phyloP scores from a whole-genome alignment of 176 grass and related monocot genomes.

The Carex pumila region DNA sequence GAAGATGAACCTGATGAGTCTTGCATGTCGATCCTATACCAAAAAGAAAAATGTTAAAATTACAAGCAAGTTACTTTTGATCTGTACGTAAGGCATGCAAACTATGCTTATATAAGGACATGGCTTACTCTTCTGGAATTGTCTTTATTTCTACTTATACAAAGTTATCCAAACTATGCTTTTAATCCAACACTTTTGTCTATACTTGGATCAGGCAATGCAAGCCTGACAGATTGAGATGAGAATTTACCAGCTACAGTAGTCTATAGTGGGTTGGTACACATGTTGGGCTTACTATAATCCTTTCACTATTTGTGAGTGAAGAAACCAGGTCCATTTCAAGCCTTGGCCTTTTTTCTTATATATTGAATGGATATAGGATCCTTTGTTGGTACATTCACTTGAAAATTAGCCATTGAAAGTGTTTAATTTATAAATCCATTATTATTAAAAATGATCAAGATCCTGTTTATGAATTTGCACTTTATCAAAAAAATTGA shows the following conservation, averaged over 20 bases:
- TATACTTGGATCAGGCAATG: neutral
- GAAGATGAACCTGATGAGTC: slow-evolving; percentile 50
- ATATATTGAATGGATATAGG: neutral
- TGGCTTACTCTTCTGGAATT: neutral
- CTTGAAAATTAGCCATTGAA: neutral
- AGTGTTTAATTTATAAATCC: neutral
- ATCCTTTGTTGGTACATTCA: neutral
- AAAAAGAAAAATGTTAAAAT: slow-evolving; percentile 27
- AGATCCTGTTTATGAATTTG: neutral
- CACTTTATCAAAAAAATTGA: neutral
- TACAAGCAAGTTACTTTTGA: neutral
- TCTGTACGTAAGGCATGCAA: neutral
- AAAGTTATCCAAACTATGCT: neutral
- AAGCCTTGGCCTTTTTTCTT: neutral
- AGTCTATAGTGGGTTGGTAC: neutral
- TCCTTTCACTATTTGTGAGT: neutral
- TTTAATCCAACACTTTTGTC: neutral
- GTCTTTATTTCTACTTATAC: neutral
- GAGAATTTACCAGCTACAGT: neutral
- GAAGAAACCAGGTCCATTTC: neutral
- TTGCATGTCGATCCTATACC: slow-evolving; percentile 49
- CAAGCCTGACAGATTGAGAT: neutral
- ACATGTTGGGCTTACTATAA: neutral
- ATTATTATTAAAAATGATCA: neutral
- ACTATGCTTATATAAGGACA: neutral